These are phyloP conservation scores for Podospora australis DNA, from an alignment of 495 filamentous ascomycete genomes.

Conservation along the genomic window DNA sequence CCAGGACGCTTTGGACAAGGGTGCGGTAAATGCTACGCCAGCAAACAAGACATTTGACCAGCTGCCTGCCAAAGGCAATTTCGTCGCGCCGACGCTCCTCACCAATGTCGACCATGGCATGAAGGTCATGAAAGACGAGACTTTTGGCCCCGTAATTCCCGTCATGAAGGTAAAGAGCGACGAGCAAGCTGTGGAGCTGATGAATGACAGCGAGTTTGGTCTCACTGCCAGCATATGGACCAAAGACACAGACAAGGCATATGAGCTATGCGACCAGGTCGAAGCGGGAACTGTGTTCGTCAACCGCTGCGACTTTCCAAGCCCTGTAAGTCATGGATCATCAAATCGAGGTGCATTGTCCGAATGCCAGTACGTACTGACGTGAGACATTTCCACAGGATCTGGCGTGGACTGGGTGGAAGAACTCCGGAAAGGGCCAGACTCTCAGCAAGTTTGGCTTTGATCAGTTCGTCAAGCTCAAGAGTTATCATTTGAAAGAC, in stretches of 20 bases:
- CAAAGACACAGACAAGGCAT: constrained; percentile 73
- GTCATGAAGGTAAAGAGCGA: constrained; percentile 87
- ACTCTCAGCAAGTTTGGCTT: constrained; percentile 87
- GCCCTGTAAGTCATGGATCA: constrained; percentile 59
- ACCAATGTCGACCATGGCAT: constrained; percentile 78
- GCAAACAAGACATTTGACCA: constrained; percentile 66
- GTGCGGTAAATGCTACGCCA: constrained; percentile 77
- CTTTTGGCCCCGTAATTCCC: constrained; percentile 90
- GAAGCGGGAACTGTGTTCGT: constrained; percentile 97
- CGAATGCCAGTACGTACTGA: constrained; percentile 6
- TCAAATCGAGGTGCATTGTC: background rate
- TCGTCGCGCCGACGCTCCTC: constrained; percentile 76
- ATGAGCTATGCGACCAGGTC: constrained; percentile 68
- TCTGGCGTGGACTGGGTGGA: constrained; percentile 97
- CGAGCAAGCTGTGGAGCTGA: constrained; percentile 71
- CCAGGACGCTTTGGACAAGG: constrained; percentile 75
- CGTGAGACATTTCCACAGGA: constrained; percentile 49
- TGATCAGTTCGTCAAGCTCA: constrained; percentile 90
- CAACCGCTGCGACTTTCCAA: constrained; percentile 89
- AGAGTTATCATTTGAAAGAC: constrained; percentile 92
- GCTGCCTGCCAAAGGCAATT: constrained; percentile 70
- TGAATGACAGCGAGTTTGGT: constrained; percentile 95
- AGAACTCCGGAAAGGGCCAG: constrained; percentile 85
- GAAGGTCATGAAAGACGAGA: constrained; percentile 90
- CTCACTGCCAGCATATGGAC: constrained; percentile 98